Percentiles rank a stretch among this genome's conserved stretches.
Conservation (phyloP, 163 green algal species). For the Chlamydomonas reinhardtii region DNA sequence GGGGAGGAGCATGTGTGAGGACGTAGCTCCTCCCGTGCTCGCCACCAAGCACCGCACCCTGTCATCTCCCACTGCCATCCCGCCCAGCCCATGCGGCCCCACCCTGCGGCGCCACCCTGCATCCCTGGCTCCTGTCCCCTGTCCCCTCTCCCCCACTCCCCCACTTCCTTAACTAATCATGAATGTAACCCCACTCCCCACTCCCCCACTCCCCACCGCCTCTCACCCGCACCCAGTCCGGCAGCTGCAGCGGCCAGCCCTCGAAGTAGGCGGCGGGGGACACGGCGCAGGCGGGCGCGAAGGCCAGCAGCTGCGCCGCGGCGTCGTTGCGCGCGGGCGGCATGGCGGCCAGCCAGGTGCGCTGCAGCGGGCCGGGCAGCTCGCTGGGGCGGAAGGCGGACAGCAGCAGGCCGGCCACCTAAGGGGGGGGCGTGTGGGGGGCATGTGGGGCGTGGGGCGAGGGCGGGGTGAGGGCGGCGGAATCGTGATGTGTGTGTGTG, state of each 20-base stretch:
- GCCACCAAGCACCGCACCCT: too few relatives aligned
- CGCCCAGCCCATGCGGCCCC: too few relatives aligned
- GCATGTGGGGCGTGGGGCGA: rapidly evolving
- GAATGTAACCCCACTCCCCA: neutral
- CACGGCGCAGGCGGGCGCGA: slow-evolving; percentile 20
- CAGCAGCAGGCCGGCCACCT: slow-evolving; percentile 24
- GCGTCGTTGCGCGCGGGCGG: slow-evolving; percentile 21
- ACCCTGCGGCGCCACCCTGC: too few relatives aligned
- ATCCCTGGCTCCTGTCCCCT: too few relatives aligned
- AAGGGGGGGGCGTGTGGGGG: neutral
- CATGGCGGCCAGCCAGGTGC: slow-evolving; percentile 25
- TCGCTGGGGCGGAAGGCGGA: slow-evolving; percentile 11
- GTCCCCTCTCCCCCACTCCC: neutral
- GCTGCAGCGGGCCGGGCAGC: neutral
- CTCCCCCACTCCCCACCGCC: neutral
- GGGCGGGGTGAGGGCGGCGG: neutral
- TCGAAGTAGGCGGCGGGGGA: slow-evolving; percentile 19
- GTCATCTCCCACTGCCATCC: too few relatives aligned
- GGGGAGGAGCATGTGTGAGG: too few relatives aligned
- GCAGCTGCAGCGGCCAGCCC: slow-evolving; percentile 26
- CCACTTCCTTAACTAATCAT: too few relatives aligned
- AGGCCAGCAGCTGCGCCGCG: slow-evolving; percentile 18
- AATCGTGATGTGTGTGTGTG: too few relatives aligned
- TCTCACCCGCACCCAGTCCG: slow-evolving; percentile 26
- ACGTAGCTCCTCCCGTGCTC: too few relatives aligned